Percentiles rank a stretch among this genome's conserved stretches.
These are phyloP conservation scores for Daldinia sp. DNA, from an alignment of 2,329 filamentous ascomycete genomes.

Conservation along the genomic window DNA sequence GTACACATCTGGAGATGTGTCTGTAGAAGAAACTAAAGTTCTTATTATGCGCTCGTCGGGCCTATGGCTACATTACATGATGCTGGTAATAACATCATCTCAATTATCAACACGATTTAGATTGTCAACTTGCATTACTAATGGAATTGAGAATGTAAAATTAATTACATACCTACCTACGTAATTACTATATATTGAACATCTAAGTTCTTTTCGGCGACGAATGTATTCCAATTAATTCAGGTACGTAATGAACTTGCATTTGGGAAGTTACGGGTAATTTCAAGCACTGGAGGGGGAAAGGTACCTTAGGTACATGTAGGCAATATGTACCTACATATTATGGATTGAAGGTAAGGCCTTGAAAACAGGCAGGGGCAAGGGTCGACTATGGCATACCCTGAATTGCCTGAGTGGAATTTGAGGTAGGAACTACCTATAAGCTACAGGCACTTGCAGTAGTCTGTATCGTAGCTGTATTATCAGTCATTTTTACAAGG, in stretches of 20 bases:
- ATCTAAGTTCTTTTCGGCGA: neutral
- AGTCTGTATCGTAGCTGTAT: slow-evolving; percentile 31
- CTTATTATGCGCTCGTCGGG: slow-evolving; percentile 2
- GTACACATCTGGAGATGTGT: neutral
- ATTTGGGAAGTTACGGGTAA: slow-evolving; percentile 2
- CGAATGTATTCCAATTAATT: neutral
- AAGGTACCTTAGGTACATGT: neutral
- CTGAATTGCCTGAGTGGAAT: neutral
- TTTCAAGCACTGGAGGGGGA: neutral
- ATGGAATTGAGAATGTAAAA: neutral
- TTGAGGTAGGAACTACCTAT: slow-evolving; percentile 19
- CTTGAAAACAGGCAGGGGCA: slow-evolving; percentile 7
- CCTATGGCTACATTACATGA: neutral
- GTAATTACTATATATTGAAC: neutral
- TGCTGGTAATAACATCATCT: neutral
- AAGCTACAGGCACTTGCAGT: slow-evolving; percentile 37
- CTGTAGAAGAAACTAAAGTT: neutral
- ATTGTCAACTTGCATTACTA: neutral
- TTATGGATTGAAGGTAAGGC: neutral
- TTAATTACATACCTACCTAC: neutral
- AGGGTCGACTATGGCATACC: neutral
- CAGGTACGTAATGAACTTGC: neutral
- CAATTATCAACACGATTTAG: neutral
- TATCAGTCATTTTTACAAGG: slow-evolving; percentile 38
- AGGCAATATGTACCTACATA: neutral